These are phyloP conservation scores for Haplosporangium sp. DNA, from an alignment of 371 early-diverging fungal species.

Conservation along the genomic window DNA sequence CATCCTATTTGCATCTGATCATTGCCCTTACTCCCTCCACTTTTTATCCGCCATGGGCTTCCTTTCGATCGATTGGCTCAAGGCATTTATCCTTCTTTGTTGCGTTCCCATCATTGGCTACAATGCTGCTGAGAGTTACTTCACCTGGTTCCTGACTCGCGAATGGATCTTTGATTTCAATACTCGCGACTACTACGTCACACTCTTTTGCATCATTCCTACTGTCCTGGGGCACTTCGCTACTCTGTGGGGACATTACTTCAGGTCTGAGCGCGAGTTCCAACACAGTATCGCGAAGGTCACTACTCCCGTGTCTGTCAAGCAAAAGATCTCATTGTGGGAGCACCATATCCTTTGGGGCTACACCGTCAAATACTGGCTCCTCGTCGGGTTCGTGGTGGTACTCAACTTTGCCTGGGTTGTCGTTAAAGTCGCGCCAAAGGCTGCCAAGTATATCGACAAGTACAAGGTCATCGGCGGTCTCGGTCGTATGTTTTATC, in stretches of 20 bases:
- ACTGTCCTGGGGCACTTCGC: conserved; percentile 37
- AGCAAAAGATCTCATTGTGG: conserved; percentile 50
- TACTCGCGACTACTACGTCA: conserved; percentile 40
- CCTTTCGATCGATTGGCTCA: conserved; percentile 8
- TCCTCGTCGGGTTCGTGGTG: conserved; percentile 26
- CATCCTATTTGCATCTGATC: not conserved
- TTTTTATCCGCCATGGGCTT: conserved; percentile 11
- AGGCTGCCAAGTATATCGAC: conserved; percentile 1
- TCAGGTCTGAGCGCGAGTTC: conserved; percentile 50
- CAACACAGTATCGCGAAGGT: conserved; percentile 54
- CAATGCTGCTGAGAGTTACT: conserved; percentile 15
- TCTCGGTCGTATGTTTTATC: not conserved
- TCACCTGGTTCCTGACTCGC: conserved; percentile 35
- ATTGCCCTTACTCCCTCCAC: not conserved
- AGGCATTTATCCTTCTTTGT: conserved; percentile 17
- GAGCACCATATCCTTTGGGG: conserved; percentile 52
- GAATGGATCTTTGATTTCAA: conserved; percentile 34
- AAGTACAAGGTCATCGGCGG: conserved; percentile 9
- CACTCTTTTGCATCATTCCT: conserved; percentile 35
- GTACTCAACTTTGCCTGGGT: conserved; percentile 40
- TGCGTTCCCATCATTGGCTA: conserved; percentile 11
- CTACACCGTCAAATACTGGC: conserved; percentile 50
- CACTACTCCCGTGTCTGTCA: conserved; percentile 31
- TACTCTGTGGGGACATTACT: conserved; percentile 54
- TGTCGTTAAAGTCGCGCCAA: conserved; percentile 15